A percentile compares a stretch with the other conserved stretches of the same genome.
Conservation (phyloP, 2,329 filamentous ascomycete genomes). For the Plectosphaerella plurivora region DNA sequence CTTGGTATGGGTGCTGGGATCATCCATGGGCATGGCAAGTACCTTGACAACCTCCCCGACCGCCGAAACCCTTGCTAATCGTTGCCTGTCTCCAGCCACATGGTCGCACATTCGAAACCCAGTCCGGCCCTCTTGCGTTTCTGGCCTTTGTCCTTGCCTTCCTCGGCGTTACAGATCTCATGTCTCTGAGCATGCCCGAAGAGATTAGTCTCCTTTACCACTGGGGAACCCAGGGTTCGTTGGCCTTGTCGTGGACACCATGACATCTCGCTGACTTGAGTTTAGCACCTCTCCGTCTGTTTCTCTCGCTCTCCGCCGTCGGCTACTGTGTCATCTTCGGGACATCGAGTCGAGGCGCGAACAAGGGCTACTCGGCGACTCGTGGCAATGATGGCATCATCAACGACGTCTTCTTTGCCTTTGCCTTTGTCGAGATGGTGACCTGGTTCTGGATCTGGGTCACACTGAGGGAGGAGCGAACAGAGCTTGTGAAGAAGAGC, state of each 20-base stretch:
- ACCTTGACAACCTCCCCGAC: not conserved
- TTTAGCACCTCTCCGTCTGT: conserved; percentile 58
- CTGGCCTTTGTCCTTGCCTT: conserved; percentile 63
- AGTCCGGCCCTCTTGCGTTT: conserved; percentile 68
- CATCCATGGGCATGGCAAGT: conserved; percentile 75
- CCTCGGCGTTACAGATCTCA: conserved; percentile 58
- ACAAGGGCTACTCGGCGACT: conserved; percentile 14
- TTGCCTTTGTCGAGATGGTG: conserved; percentile 77
- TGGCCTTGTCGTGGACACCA: conserved; percentile 16
- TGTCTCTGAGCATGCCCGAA: conserved; percentile 64
- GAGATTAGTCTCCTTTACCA: conserved; percentile 59
- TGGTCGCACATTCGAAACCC: conserved; percentile 62
- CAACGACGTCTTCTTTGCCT: conserved; percentile 81
- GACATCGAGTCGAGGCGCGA: conserved; percentile 27
- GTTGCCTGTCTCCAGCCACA: conserved; percentile 45
- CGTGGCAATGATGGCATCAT: conserved; percentile 60
- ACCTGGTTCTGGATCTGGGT: conserved; percentile 85
- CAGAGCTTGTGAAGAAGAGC: conserved; percentile 29
- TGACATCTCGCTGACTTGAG: not conserved
- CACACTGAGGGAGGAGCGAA: conserved; percentile 63
- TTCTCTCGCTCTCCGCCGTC: conserved; percentile 56
- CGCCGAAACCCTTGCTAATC: not conserved
- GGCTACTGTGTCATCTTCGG: conserved; percentile 63
- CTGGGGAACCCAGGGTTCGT: conserved; percentile 61
- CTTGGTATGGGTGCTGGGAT: conserved; percentile 75